phyloP scores from a whole-genome alignment of 495 filamentous ascomycete species.

The Daldinia concentrica region DNA sequence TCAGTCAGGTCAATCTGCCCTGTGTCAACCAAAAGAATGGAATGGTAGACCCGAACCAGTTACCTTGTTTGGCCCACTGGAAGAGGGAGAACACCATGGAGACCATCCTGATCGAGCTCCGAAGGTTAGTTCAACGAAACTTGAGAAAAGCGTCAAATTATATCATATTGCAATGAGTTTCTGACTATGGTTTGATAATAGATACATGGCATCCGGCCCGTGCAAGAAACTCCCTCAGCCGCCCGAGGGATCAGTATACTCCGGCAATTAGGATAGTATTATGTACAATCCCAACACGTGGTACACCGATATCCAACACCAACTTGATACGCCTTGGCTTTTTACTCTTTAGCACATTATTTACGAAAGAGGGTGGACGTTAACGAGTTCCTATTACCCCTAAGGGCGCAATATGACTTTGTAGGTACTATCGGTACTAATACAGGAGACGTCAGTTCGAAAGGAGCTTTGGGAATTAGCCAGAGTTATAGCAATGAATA shows the following conservation, averaged over 20 bases:
- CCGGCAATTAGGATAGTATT: slow-evolving; percentile 33
- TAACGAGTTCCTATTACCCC: not conserved
- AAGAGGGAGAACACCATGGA: slow-evolving; percentile 91
- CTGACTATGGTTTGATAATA: slow-evolving; percentile 50
- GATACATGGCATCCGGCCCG: slow-evolving; percentile 92
- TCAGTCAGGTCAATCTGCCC: slow-evolving; percentile 92
- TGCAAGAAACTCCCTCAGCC: slow-evolving; percentile 97
- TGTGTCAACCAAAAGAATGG: slow-evolving; percentile 84
- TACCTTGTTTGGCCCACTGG: slow-evolving; percentile 88
- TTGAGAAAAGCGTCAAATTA: not conserved
- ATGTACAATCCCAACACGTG: not conserved
- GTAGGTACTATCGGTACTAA: not conserved
- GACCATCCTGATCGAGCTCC: slow-evolving; percentile 87
- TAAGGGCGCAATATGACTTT: not conserved
- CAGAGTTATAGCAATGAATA: not conserved
- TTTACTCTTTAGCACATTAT: not conserved
- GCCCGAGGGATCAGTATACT: slow-evolving; percentile 83
- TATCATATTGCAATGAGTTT: not conserved
- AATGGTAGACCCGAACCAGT: slow-evolving; percentile 82
- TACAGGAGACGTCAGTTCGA: not conserved
- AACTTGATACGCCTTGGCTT: not conserved
- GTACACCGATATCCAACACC: not conserved
- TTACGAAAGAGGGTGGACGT: not conserved
- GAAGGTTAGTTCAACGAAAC: slow-evolving; percentile 64
- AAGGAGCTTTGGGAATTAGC: not conserved